Evolutionary conservation across 352 stramenopile genomes (phyloP).

Genomic region (Blastocystis sp.): DNA sequence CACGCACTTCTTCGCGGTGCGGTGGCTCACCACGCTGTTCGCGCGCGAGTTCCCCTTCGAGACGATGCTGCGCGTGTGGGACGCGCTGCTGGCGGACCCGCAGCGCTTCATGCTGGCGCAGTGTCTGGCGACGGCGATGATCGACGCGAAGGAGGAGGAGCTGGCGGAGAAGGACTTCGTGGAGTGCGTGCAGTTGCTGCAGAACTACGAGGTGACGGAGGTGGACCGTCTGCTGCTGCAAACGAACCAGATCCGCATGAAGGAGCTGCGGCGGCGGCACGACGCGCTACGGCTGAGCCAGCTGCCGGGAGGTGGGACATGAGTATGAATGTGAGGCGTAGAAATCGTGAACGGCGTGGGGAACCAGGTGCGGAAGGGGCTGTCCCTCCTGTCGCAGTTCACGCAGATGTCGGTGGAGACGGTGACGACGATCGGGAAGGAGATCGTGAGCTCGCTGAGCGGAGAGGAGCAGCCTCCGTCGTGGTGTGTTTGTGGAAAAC

Average conservation of each 20-base stretch:
- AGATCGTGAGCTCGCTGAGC: neutral
- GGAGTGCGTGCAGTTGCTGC: slow-evolving; percentile 73
- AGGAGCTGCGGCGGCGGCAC: neutral
- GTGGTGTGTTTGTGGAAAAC: neutral
- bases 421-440: neutral
- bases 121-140: slow-evolving; percentile 79
- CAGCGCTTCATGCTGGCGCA: slow-evolving; percentile 79
- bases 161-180: slow-evolving; percentile 74
- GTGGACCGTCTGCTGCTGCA: slow-evolving; percentile 68
- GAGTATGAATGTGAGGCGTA: neutral
- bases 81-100: slow-evolving; percentile 78
- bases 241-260: slow-evolving; percentile 67
- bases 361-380: neutral
- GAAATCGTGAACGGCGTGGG: neutral
- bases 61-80: slow-evolving; percentile 82
- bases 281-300: neutral
- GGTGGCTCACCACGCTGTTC: slow-evolving; percentile 82
- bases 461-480: no score
- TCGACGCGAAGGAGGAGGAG: slow-evolving; percentile 75
- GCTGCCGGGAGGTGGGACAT: neutral
- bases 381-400: neutral
- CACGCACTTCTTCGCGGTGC: slow-evolving; percentile 77
- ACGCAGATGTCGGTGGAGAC: neutral
- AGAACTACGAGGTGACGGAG: slow-evolving; percentile 72
- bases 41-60: slow-evolving; percentile 77